Percentiles rank a stretch among this genome's conserved stretches.
Conservation (phyloP, 371 early-diverging fungal species). For the Lichtheimia hyalospora region DNA sequence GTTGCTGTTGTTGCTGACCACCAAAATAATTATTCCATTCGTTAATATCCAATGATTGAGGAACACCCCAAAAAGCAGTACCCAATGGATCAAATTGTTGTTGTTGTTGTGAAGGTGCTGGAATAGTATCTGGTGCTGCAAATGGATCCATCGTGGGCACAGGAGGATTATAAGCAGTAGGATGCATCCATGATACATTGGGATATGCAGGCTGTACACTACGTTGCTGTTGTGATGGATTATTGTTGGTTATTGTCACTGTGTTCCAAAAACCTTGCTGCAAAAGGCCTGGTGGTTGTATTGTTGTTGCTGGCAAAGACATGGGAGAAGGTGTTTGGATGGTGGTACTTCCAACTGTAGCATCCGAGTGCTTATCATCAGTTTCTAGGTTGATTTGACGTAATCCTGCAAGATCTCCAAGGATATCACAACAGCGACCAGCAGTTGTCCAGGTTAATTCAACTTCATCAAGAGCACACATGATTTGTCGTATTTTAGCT, state of each 20-base stretch:
- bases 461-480: conserved; percentile 37
- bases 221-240: background rate
- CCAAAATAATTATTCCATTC: conserved; percentile 28
- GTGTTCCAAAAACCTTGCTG: background rate
- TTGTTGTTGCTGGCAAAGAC: too few species aligned
- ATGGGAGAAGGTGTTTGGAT: too few species aligned
- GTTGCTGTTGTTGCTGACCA: too few species aligned
- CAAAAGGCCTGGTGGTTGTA: too few species aligned
- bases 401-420: conserved; percentile 44
- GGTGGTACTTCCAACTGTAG: background rate
- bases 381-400: conserved; percentile 17
- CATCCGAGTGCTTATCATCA: conserved; percentile 1
- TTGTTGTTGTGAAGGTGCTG: conserved; percentile 15
- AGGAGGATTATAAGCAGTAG: background rate
- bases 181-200: too few species aligned
- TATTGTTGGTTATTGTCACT: background rate
- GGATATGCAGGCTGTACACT: too few species aligned
- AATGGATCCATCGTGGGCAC: conserved; percentile 37
- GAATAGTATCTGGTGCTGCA: conserved; percentile 38
- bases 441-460: conserved; percentile 38
- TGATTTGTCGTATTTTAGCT: conserved; percentile 29
- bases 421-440: conserved; percentile 35
- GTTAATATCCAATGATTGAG: conserved; percentile 19
- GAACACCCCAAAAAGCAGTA: conserved; percentile 27
- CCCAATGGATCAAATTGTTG: conserved; percentile 16